A percentile compares a stretch with the other conserved stretches of the same genome.
Conservation (phyloP, 176 grass and related monocot species). For the Bromus sterilis region DNA sequence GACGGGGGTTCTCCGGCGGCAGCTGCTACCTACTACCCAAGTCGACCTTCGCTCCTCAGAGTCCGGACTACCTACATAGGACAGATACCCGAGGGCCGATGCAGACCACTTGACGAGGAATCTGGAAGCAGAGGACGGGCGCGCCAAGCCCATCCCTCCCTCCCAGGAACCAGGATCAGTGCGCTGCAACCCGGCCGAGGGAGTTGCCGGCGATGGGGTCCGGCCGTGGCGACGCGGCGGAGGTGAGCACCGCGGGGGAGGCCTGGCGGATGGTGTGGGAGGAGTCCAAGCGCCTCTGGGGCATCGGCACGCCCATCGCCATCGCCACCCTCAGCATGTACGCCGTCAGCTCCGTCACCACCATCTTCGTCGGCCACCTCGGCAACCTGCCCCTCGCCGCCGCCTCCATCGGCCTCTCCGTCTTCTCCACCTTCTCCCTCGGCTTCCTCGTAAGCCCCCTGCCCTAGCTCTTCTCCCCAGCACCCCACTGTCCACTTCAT, state of each 20-base stretch:
- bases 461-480: not conserved
- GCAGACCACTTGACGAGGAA: not conserved
- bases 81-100: not conserved
- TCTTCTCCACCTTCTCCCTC: not conserved
- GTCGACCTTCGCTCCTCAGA: not conserved
- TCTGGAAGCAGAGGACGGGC: not conserved
- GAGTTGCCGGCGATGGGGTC: not conserved
- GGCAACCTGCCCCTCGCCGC: not conserved
- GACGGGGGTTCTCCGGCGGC: not conserved
- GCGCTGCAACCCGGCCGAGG: not conserved
- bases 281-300: slow-evolving; percentile 45
- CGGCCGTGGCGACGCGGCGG: not conserved
- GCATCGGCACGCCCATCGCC: slow-evolving; percentile 45
- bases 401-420: not conserved
- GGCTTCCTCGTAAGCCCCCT: slow-evolving; percentile 31
- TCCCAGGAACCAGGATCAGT: too few species aligned
- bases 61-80: too few species aligned
- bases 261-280: slow-evolving; percentile 6
- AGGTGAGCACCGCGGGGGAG: not conserved
- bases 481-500: not conserved
- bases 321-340: slow-evolving; percentile 32
- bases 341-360: slow-evolving; percentile 30
- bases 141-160: too few species aligned
- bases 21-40: not conserved
- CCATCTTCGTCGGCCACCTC: not conserved